Conservation (phyloP, 345 rosid genomes). For the Salix brachista region DNA sequence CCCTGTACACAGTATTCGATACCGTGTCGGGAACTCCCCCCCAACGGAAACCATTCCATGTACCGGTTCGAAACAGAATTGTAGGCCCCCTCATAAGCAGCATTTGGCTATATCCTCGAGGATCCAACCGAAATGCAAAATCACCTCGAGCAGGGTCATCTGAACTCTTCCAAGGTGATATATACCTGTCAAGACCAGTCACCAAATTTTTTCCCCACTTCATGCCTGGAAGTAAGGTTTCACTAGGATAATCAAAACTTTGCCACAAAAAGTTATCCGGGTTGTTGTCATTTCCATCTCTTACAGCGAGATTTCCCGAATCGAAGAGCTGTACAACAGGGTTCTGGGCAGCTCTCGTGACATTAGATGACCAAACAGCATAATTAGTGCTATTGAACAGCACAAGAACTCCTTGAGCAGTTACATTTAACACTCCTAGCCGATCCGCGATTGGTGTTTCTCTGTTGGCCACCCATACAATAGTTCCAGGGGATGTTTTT, state of each 20-base stretch:
- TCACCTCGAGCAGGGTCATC: constrained; percentile 4
- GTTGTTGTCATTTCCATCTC: not conserved
- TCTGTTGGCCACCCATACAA: constrained; percentile 4
- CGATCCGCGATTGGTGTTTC: not conserved
- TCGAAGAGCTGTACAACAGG: constrained; percentile 7
- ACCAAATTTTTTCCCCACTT: constrained; percentile 2
- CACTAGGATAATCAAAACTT: constrained; percentile 8
- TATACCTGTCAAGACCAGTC: constrained; percentile 7
- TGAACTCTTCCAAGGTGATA: constrained; percentile 5
- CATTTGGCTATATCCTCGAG: not conserved
- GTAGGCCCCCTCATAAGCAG: not conserved
- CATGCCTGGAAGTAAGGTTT: constrained; percentile 9
- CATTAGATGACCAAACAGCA: constrained; percentile 4
- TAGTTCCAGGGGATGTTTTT: not conserved
- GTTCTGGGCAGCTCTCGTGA: not conserved
- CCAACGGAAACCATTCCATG: constrained; percentile 7
- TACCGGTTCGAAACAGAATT: not conserved
- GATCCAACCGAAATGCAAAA: constrained; percentile 1
- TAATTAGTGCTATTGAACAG: not conserved
- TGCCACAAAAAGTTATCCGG: constrained; percentile 5
- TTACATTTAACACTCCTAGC: not conserved
- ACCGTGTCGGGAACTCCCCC: not conserved
- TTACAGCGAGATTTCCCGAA: not conserved
- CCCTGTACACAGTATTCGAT: not conserved
- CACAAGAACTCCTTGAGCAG: not conserved